Base-by-base conservation (phyloP, 257 asterid genomes). In the Petunia secreta region DNA sequence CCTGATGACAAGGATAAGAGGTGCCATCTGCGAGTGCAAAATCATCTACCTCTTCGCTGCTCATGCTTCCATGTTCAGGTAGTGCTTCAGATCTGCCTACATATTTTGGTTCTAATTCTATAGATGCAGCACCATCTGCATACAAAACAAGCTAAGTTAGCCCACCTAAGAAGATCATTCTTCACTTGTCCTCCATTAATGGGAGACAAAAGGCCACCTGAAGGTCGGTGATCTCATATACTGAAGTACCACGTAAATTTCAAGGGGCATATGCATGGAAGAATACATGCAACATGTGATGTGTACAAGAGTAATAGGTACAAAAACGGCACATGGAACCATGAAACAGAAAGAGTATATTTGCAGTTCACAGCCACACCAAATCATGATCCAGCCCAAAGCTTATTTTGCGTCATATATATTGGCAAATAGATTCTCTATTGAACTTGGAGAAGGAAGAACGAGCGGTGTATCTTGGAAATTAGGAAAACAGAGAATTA, bases 31-130 rank as follows among this genome's bases (percentile, higher is more conserved):
- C 84, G 81, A 79, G 88, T 55, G 89, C 80, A 79, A 84, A 69
- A 53, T 90, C 97, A 86, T 93, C 97, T 64, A 85, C 75, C 80
- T 96, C 98, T 53, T 92, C 95, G 77, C 98, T 89, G 85, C 93
- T 90, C 78, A 91, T 80, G 89, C 97, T 91, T 86, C 91, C 95
- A 83, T 88, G 92, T 81, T 87, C 96, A 65, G 85, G 95, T 6
- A 58, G 90, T 58, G 87, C 80, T 71, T 84, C 92, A 73, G 83
- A 87, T 88, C 91, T 88, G 75, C 87, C 89, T 2, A 94, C 92
- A 83, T 96, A 96, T 86, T 96, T 96, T 50, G 98, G 98, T 74
- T 83, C 93, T 79, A 96, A 83, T 83, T 94, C 98, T 81, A 96
- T 89, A 83, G 92, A 92, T 57, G 89, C 97, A 15, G 95, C 95